Base-by-base conservation (phyloP, 2,329 filamentous ascomycete species). In the Cytospora chrysosperma region DNA sequence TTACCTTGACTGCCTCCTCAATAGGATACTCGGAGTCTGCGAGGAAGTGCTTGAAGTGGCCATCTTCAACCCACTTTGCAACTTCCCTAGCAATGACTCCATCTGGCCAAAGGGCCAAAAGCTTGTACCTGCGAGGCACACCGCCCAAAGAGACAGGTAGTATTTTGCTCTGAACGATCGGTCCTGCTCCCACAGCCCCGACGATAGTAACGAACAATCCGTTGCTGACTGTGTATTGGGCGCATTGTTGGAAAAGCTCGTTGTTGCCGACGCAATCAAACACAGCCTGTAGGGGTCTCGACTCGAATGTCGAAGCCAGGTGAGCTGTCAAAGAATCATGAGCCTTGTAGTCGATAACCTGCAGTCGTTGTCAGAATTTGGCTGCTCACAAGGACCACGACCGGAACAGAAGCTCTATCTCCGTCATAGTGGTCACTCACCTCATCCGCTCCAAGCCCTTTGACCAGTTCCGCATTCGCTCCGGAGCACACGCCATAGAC, bases 181-280 rank as follows among this genome's bases (percentile, higher is more conserved):
- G 70, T 3, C 73, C 73, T 49, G 72, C 70, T 1, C 69, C 68
- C 21, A 67, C 64, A 0, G 74, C 75, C 32, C 75, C 75, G 0
- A 73, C 74, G 37, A 76, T 74, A 59, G 67, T 72, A 59, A 76
- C 57, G 61, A 75, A 83, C 24, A 73, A 69, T 56, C 71, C 75
- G 1, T 69, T 65, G 0, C 72, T 69, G 47, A 74, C 72, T 37
- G 83, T 73, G 64, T 79, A 83, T 4, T 60, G 43, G 1, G 76
- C 68, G 9, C 74, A 78, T 24, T 77, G 64, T 10, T 68, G 62
- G 68, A 79, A 85, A 24, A 85, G 72, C 2, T 78, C 69, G 53
- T 83, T 79, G 26, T 76, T 76, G 15, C 83, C 82, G 5, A 80
- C 75, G 52, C 78, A 80, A 67, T 85, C 83, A 52, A 84, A 75